These are phyloP conservation scores for Nitzschia inconspicua DNA, from an alignment of 108 stramenopile species.

Conservation along the genomic window DNA sequence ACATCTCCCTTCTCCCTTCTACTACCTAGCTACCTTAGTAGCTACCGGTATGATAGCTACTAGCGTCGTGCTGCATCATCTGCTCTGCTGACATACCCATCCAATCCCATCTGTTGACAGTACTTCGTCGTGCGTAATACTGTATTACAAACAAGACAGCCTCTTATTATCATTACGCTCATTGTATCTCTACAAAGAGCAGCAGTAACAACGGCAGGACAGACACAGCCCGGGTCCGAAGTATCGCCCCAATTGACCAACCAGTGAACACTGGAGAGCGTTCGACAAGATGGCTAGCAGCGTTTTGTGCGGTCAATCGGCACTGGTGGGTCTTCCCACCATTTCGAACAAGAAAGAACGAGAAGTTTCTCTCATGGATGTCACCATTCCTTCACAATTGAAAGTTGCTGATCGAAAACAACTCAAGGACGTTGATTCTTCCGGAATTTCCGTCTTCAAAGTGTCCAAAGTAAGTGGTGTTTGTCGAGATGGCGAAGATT, in stretches of 20 bases:
- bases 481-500: not conserved
- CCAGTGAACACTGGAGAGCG: not conserved
- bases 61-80: too few species aligned
- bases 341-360: not conserved
- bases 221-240: too few species aligned
- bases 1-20: too few species aligned
- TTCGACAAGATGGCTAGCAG: slow-evolving; percentile 7
- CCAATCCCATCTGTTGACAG: too few species aligned
- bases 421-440: not conserved
- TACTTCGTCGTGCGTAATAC: too few species aligned
- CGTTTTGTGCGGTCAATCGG: slow-evolving; percentile 23
- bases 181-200: too few species aligned
- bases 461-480: slow-evolving; percentile 65
- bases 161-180: not conserved
- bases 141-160: too few species aligned
- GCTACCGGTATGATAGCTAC: too few species aligned
- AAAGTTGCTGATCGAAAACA: slow-evolving; percentile 14
- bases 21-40: too few species aligned
- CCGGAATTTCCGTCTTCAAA: slow-evolving; percentile 57
- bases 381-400: not conserved
- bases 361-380: not conserved
- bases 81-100: too few species aligned
- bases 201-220: not conserved
- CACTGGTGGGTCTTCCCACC: slow-evolving; percentile 7
- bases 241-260: not conserved